These are phyloP conservation scores for Melastoma malabathricum DNA, from an alignment of 345 rosid genomes.

Conservation along the genomic window DNA sequence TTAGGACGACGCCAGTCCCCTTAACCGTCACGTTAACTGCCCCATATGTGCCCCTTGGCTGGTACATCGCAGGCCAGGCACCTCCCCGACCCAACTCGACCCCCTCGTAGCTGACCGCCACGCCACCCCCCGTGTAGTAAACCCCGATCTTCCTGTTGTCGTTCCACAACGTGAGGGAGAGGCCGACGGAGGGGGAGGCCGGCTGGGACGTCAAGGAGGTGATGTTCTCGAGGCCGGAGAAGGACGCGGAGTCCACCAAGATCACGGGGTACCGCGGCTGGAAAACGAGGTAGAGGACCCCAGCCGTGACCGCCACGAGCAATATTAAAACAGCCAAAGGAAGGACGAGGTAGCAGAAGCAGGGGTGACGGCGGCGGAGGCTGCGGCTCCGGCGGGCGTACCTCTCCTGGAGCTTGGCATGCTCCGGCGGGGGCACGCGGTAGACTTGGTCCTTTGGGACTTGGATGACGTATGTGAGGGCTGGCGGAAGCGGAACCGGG, in stretches of 20 bases:
- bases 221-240: constrained; percentile 40
- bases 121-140: constrained; percentile 35
- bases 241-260: constrained; percentile 32
- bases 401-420: constrained; percentile 39
- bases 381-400: constrained; percentile 32
- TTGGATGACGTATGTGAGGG: constrained; percentile 61
- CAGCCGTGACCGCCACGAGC: constrained; percentile 36
- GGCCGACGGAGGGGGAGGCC: constrained; percentile 43
- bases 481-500: constrained; percentile 29
- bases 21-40: constrained; percentile 26
- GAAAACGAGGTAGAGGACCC: constrained; percentile 44
- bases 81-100: constrained; percentile 30
- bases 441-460: constrained; percentile 82
- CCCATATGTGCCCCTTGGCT: constrained; percentile 52
- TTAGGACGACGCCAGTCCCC: constrained; percentile 36
- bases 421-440: constrained; percentile 82
- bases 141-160: constrained; percentile 61
- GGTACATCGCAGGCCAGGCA: constrained; percentile 34
- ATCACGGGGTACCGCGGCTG: constrained; percentile 54
- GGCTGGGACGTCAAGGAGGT: constrained; percentile 33
- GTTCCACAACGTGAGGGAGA: constrained; percentile 43
- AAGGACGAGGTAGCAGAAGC: constrained; percentile 31
- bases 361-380: constrained; percentile 26
- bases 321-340: constrained; percentile 17
- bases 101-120: constrained; percentile 24